These are phyloP conservation scores for Haematococcus sp. DNA, from an alignment of 139 green algal species.

Conservation along the genomic window DNA sequence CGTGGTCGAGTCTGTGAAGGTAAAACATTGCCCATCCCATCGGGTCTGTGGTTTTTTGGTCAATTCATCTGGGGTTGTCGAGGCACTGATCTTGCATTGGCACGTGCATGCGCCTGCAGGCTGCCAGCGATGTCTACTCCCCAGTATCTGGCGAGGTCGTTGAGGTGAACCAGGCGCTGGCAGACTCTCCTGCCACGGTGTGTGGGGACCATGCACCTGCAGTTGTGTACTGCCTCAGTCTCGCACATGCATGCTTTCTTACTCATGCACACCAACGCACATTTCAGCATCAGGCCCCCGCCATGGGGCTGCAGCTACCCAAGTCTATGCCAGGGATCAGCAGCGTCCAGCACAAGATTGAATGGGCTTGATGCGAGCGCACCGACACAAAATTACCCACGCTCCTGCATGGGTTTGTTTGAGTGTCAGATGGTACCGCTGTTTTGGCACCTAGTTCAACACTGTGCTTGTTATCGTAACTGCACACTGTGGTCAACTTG, in stretches of 20 bases:
- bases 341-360: too few relatives aligned
- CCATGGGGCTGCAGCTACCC: too few relatives aligned
- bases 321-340: too few relatives aligned
- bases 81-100: neutral
- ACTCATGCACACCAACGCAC: too few relatives aligned
- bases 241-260: too few relatives aligned
- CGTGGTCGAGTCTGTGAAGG: constrained; percentile 99
- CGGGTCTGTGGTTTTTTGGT: neutral
- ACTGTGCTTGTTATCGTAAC: too few relatives aligned
- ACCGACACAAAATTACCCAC: too few relatives aligned
- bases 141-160: constrained; percentile 88
- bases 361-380: too few relatives aligned
- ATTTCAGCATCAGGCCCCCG: too few relatives aligned
- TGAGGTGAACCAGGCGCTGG: constrained; percentile 78
- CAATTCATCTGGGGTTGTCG: neutral
- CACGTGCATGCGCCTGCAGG: constrained; percentile 46
- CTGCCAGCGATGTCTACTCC: constrained; percentile 92
- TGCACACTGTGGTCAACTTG: neutral
- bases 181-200: constrained; percentile 74
- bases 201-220: neutral
- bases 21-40: constrained; percentile 10
- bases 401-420: too few relatives aligned
- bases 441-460: too few relatives aligned
- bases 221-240: neutral
- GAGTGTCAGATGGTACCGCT: too few relatives aligned